phyloP scores from a whole-genome alignment of 192 early-diverging fungal species.

The Cetraspora pellucida region DNA sequence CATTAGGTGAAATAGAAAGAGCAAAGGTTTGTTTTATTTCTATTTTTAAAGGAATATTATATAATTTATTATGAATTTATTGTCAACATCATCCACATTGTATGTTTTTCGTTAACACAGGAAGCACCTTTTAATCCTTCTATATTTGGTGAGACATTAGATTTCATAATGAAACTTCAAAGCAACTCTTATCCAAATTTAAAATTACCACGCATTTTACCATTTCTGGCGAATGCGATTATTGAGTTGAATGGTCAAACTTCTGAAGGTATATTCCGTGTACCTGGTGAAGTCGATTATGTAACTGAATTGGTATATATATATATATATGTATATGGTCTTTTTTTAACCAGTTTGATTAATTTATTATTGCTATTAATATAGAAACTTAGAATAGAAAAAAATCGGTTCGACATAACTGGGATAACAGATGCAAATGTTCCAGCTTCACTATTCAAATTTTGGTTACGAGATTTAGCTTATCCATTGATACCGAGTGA shows the following conservation, averaged over 20 bases:
- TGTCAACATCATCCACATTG: neutral
- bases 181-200: constrained; percentile 49
- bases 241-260: constrained; percentile 71
- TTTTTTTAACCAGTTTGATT: no score
- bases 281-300: constrained; percentile 88
- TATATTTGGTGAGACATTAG: constrained; percentile 89
- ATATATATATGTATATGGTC: neutral
- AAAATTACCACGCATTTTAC: constrained; percentile 78
- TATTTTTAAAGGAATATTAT: neutral
- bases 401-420: constrained; percentile 70
- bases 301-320: constrained; percentile 71
- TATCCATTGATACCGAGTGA: constrained; percentile 86
- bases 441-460: constrained; percentile 87
- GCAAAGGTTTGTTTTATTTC: constrained; percentile 47
- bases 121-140: constrained; percentile 83
- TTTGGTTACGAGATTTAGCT: constrained; percentile 92
- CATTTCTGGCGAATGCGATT: constrained; percentile 77
- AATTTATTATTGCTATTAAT: constrained; percentile 6
- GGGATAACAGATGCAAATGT: constrained; percentile 89
- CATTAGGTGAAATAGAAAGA: constrained; percentile 70
- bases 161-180: constrained; percentile 80
- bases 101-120: constrained; percentile 34
- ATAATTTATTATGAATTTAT: constrained; percentile 13
- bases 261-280: constrained; percentile 95
- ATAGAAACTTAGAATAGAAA: constrained; percentile 80